Base-by-base conservation (phyloP, 2,329 filamentous ascomycete species). In the Phyllosticta paracitricarpa region DNA sequence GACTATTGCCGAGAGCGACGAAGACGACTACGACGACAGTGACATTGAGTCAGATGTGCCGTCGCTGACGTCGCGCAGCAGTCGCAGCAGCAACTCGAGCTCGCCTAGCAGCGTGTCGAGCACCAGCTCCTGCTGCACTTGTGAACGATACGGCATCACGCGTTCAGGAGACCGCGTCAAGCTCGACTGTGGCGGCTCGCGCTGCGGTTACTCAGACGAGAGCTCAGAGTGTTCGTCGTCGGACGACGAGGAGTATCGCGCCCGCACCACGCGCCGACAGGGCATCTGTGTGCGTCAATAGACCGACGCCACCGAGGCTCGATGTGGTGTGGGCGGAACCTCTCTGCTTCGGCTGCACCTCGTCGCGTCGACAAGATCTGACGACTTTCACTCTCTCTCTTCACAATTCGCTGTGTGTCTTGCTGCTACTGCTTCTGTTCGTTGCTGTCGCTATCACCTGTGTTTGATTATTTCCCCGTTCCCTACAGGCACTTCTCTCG, bases 81-180 rank as follows among this genome's bases (percentile, higher is more conserved):
- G 88, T 65, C 60, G 60, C 56, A 58, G 56, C 56, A 88, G 88
- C 65, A 82, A 82, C 76, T 77, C 73, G 63, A 79, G 77, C 57
- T 91, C 88, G 58, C 89, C 88, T 70, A 86, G 85, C 77, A 87
- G 83, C 66, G 81, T 85, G 68, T 79, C 77, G 64, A 78, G 78
- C 63, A 73, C 75, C 58, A 75, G 69, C 62, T 74, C 76, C 71
- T 83, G 82, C 74, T 97, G 94, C 85, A 91, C 88, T 66, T 97
- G 93, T 79, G 91, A 97, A 77, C 89, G 92, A 79, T 97, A 94
- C 80, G 93, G 92, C 69, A 96, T 97, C 81, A 97, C 92, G 66
- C 89, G 91, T 78, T 87, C 88, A 75, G 91, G 92, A 72, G 89
- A 95, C 76, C 87, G 92, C 71, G 89, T 97, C 83, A 94, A 93